Conservation (phyloP, 208 protist genomes). For the Trypanosoma vivax region DNA sequence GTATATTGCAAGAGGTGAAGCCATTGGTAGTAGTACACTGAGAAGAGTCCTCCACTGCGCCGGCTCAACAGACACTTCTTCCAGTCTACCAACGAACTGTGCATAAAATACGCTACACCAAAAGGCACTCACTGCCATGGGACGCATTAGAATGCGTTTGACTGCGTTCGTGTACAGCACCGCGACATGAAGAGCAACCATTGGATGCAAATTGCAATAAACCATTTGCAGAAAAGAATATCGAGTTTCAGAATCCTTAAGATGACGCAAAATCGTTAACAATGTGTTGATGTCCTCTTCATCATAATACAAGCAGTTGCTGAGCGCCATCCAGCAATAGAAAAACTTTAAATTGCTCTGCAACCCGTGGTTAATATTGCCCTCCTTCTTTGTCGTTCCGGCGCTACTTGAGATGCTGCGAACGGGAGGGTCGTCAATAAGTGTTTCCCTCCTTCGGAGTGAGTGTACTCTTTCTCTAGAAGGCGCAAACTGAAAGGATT, state of each 20-base stretch:
- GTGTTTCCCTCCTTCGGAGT: too few species aligned
- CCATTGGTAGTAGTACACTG: constrained; percentile 52
- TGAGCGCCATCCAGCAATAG: constrained; percentile 30
- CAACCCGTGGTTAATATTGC: constrained; percentile 1
- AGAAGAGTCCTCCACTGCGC: constrained; percentile 62
- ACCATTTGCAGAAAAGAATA: constrained; percentile 49
- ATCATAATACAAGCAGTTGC: constrained; percentile 61
- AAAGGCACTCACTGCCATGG: constrained; percentile 65
- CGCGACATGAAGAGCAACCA: constrained; percentile 56
- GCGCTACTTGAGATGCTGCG: neutral
- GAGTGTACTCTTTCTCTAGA: too few species aligned
- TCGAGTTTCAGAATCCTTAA: constrained; percentile 24
- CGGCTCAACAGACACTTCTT: constrained; percentile 30
- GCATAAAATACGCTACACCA: constrained; percentile 76
- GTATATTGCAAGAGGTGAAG: constrained; percentile 64
- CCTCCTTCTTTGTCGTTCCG: neutral
- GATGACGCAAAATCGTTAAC: constrained; percentile 36
- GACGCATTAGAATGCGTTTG: constrained; percentile 29
- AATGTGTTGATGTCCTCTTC: constrained; percentile 49
- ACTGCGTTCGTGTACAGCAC: constrained; percentile 43
- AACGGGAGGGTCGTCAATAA: neutral
- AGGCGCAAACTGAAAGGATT: too few species aligned
- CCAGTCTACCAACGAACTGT: constrained; percentile 48
- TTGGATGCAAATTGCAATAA: constrained; percentile 71
- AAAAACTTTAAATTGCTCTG: constrained; percentile 5